Base-by-base conservation (phyloP, 768 basidiomycete species). In the Lanmaoa rubissima region DNA sequence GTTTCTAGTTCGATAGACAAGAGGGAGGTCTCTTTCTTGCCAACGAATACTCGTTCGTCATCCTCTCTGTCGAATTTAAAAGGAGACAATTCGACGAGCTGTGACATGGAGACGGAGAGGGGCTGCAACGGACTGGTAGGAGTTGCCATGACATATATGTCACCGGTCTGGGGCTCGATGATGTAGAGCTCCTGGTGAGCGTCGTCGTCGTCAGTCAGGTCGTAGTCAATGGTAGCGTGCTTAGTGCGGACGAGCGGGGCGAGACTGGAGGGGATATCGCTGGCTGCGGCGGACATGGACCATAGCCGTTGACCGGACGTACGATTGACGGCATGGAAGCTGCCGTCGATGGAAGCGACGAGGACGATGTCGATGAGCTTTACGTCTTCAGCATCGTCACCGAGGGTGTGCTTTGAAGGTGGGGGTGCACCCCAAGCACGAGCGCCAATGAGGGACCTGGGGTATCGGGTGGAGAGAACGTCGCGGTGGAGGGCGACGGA, bases 151-250 rank as follows among this genome's bases (percentile, higher is more conserved):
- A 97, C 85, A 70, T 90, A 98, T 61, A 98, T 91, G 65, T 93
- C 89, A 8, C 96, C 96, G 5, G 90, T 88, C 76, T 94, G 90
- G 0, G 96, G 96, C 67, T 98, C 96, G 51, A 98, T 90, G 58
- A 98, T 87, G 73, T 96, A 98, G 43, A 88, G 82, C 69, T 93
- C 92, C 63, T 84, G 82, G 28, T 75, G 70, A 1, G 72, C 66
- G 53, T 75, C 69, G 47, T 81, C 79, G 60, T 87, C 86, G 57
- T 80, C 79, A 12, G 72, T 78, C 44, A 80, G 62, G 61, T 88
- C 85, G 8, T 80, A 76, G 67, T 88, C 83, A 45, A 77, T 66
- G 43, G 84, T 74, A 12, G 79, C 69, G 62, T 90, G 89, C 44
- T 79, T 74, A 0, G 89, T 91, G 66, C 88, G 83, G 53, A 92